Conservation (phyloP, 2,329 filamentous ascomycete species). For the Sphaerostilbella broomeana region DNA sequence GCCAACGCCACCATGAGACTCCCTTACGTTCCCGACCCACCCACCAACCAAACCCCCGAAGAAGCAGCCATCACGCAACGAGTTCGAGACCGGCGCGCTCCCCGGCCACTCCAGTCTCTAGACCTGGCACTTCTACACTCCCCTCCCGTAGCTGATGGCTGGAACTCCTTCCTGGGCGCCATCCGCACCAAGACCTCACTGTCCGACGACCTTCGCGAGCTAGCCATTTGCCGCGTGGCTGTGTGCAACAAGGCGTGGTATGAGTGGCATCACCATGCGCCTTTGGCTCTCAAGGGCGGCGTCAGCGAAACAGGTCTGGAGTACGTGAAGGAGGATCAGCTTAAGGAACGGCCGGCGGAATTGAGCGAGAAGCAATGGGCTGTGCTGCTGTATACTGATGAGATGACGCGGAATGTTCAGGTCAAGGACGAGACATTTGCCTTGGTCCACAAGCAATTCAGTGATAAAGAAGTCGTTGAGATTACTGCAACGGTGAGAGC, state of each 20-base stretch:
- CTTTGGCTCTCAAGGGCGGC: constrained; percentile 54
- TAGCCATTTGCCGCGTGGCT: constrained; percentile 75
- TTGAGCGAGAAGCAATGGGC: constrained; percentile 58
- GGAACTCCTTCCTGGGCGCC: constrained; percentile 63
- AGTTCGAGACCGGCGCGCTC: constrained; percentile 57
- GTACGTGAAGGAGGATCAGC: constrained; percentile 31
- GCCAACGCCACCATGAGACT: constrained; percentile 64
- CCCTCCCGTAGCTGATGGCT: constrained; percentile 67
- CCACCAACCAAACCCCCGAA: constrained; percentile 35
- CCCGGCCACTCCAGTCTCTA: constrained; percentile 66
- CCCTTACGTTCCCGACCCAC: constrained; percentile 55
- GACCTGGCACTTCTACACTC: constrained; percentile 71
- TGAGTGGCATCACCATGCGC: constrained; percentile 76
- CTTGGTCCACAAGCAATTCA: constrained; percentile 54
- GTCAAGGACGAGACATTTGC: constrained; percentile 65
- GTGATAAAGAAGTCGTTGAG: constrained; percentile 70
- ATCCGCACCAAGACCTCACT: constrained; percentile 49
- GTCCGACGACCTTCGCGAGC: constrained; percentile 57
- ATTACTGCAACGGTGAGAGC: constrained; percentile 63
- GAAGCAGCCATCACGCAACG: constrained; percentile 55
- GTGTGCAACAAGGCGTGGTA: constrained; percentile 77
- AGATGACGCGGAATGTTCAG: constrained; percentile 70
- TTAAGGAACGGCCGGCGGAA: constrained; percentile 25
- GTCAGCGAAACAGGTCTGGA: constrained; percentile 46
- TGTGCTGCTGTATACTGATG: constrained; percentile 68